Percentiles rank a stretch among this genome's conserved stretches.
Evolutionary conservation across 129 eudicot species (phyloP).

Genomic region (Pittosporum tobira): DNA sequence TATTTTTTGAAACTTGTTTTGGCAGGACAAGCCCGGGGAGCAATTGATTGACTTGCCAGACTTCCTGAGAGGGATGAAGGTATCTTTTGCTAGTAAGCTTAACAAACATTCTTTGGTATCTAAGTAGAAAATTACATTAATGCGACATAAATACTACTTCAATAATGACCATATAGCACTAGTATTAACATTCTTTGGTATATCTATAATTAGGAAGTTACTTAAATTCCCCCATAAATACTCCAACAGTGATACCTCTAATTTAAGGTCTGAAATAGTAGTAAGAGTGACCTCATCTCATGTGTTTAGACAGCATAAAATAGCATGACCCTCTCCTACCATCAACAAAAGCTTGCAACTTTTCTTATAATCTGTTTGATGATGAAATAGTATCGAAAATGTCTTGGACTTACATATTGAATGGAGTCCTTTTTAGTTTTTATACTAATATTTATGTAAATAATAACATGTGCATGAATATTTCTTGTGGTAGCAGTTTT

Average conservation of each 20-base stretch:
- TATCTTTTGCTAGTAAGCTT: conserved; percentile 11
- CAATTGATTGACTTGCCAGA: conserved; percentile 38
- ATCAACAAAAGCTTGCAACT: too few species aligned
- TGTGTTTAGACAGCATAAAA: neutral
- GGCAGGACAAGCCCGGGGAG: conserved; percentile 50
- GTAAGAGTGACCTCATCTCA: neutral
- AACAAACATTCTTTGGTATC: neutral
- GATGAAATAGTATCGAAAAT: too few species aligned
- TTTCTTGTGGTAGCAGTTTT: too few species aligned
- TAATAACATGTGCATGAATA: too few species aligned
- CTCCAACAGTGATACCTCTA: neutral
- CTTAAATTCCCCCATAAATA: neutral
- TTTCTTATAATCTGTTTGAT: too few species aligned
- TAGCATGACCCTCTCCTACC: neutral
- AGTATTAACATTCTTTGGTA: too few species aligned
- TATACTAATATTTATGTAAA: too few species aligned
- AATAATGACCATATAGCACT: too few species aligned
- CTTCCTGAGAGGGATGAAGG: conserved; percentile 52
- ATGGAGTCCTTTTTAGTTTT: too few species aligned
- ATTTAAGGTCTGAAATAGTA: neutral
- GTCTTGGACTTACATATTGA: too few species aligned
- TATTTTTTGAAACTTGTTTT: conserved; percentile 5
- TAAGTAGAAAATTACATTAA: conserved; percentile 5
- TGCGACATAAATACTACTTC: too few species aligned
- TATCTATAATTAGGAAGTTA: neutral